Conservation (phyloP, 176 grass and related monocot species). For the Raddia distichophylla region DNA sequence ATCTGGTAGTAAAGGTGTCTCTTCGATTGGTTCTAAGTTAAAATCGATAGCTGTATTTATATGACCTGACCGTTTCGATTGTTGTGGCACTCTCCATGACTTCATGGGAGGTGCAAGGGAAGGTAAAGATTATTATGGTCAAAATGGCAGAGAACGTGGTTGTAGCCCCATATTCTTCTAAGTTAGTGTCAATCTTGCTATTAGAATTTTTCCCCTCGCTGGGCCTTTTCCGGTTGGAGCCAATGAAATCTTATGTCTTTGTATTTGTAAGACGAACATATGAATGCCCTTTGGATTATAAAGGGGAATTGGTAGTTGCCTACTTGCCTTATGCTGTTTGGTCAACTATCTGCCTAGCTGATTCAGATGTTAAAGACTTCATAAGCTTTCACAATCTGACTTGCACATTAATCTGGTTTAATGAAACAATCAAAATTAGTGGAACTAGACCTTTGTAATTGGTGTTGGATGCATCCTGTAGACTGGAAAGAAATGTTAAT, state of each 20-base stretch:
- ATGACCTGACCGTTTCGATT: neutral
- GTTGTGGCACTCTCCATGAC: neutral
- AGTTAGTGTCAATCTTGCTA: neutral
- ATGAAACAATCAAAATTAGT: neutral
- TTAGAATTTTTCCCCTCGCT: neutral
- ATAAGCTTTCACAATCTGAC: neutral
- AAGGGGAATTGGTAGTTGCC: neutral
- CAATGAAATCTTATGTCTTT: neutral
- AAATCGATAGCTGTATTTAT: neutral
- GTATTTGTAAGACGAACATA: neutral
- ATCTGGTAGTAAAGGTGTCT: neutral
- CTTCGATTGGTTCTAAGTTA: neutral
- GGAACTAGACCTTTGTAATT: neutral
- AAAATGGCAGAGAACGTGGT: neutral
- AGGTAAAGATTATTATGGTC: neutral
- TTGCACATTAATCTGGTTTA: neutral
- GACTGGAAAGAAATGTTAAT: neutral
- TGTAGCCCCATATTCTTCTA: neutral
- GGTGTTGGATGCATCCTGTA: neutral
- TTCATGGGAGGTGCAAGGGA: neutral
- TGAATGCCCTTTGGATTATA: neutral
- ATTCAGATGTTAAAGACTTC: neutral
- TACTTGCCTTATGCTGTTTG: neutral
- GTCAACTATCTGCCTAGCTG: neutral
- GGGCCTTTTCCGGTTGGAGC: neutral